Evolutionary conservation across 2,329 filamentous ascomycete species (phyloP).

Genomic region (Lachnellula arida): DNA sequence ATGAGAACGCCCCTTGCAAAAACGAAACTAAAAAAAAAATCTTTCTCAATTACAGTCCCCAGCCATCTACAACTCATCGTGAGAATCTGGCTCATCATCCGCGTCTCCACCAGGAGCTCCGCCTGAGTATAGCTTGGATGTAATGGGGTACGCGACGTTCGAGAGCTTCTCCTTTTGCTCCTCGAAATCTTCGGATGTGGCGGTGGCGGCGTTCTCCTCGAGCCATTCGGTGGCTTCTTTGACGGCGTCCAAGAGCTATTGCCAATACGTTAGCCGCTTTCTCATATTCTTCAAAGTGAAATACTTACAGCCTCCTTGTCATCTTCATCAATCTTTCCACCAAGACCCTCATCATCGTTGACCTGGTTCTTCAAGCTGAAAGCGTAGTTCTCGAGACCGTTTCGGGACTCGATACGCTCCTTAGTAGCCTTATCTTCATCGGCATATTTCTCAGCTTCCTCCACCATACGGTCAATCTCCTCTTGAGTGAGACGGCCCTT

Average conservation of each 20-base stretch:
- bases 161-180: conserved; percentile 99
- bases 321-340: conserved; percentile 96
- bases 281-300: not conserved
- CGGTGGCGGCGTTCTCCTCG: conserved; percentile 85
- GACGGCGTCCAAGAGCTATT: conserved; percentile 80
- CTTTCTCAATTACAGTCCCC: conserved; percentile 1
- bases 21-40: conserved; percentile 1
- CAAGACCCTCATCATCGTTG: conserved; percentile 93
- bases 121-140: conserved; percentile 85
- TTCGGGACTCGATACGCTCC: conserved; percentile 94
- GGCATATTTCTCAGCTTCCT: conserved; percentile 96
- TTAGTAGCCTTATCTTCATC: conserved; percentile 99
- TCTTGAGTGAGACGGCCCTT: conserved; percentile 95
- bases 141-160: conserved; percentile 95
- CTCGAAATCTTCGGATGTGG: conserved; percentile 90
- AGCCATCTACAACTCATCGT: conserved; percentile 71
- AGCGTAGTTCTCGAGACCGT: conserved; percentile 97
- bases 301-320: conserved; percentile 87
- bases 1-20: not conserved
- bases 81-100: conserved; percentile 64
- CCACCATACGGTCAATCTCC: conserved; percentile 98
- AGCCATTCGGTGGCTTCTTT: conserved; percentile 98
- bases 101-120: conserved; percentile 60
- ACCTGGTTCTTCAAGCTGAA: conserved; percentile 99
- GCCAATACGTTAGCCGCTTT: conserved; percentile 32